Evolutionary conservation across 139 green algal species (phyloP).

Genomic region (Axilococcus clingmanii): DNA sequence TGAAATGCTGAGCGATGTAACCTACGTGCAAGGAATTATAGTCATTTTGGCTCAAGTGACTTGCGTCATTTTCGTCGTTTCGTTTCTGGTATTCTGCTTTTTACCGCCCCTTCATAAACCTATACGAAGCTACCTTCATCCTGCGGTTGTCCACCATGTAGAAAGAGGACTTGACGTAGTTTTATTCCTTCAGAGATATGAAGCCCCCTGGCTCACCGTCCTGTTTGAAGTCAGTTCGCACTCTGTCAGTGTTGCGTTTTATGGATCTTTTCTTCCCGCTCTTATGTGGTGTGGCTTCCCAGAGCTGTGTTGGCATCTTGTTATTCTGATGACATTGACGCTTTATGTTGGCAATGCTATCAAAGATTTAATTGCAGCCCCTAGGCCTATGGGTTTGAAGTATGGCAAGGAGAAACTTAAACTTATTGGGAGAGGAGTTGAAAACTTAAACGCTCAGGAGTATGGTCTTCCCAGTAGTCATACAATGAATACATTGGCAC

Average conservation of each 20-base stretch:
- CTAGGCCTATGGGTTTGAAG: constrained; percentile 22
- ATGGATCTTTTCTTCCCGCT: constrained; percentile 20
- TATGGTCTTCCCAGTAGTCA: constrained; percentile 39
- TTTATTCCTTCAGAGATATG: constrained; percentile 8
- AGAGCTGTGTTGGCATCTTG: constrained; percentile 14
- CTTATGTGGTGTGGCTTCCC: constrained; percentile 20
- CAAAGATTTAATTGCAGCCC: constrained; percentile 41
- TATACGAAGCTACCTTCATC: constrained; percentile 10
- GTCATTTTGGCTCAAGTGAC: no score
- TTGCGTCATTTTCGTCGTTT: constrained; percentile 6
- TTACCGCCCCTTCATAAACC: constrained; percentile 25
- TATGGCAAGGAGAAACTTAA: constrained; percentile 12
- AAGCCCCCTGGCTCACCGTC: constrained; percentile 15
- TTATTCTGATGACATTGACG: constrained; percentile 26
- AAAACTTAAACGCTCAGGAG: constrained; percentile 37
- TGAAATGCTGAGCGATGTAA: no score
- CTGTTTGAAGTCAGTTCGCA: constrained; percentile 22
- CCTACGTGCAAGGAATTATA: no score
- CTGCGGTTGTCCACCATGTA: constrained; percentile 24
- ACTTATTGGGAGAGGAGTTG: constrained; percentile 8
- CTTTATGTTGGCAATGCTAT: constrained; percentile 42
- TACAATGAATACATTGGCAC: constrained; percentile 37
- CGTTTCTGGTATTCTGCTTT: constrained; percentile 27
- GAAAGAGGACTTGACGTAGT: constrained; percentile 21
- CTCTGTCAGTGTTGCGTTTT: constrained; percentile 30